These are phyloP conservation scores for Mortierella sp. DNA, from an alignment of 371 early-diverging fungal genomes.

Conservation along the genomic window DNA sequence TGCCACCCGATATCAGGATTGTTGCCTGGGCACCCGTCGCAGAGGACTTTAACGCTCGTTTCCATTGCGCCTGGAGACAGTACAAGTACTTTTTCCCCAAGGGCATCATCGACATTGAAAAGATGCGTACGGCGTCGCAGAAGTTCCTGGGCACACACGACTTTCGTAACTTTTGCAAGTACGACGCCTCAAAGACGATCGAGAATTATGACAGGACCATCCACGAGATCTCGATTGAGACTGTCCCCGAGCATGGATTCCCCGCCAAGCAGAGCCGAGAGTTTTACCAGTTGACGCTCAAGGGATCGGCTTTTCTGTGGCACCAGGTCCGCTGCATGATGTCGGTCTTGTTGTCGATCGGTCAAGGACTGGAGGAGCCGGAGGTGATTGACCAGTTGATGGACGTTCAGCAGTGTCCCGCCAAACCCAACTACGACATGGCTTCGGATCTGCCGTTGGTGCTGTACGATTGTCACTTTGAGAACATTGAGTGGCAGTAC, in stretches of 20 bases:
- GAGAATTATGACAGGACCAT: constrained; percentile 81
- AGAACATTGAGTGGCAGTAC: constrained; percentile 68
- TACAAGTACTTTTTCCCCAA: constrained; percentile 95
- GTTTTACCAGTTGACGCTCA: constrained; percentile 77
- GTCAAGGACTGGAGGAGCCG: constrained; percentile 77
- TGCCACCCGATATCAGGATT: constrained; percentile 93
- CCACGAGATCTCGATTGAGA: constrained; percentile 73
- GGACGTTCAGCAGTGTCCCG: constrained; percentile 65
- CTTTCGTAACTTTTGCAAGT: constrained; percentile 95
- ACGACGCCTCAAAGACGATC: constrained; percentile 89
- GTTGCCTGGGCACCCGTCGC: constrained; percentile 92
- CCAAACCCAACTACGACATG: constrained; percentile 86
- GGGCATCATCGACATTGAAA: constrained; percentile 73
- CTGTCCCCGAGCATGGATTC: constrained; percentile 57
- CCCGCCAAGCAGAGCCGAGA: constrained; percentile 46
- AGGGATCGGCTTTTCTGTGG: constrained; percentile 94
- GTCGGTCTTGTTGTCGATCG: constrained; percentile 90
- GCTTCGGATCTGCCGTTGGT: constrained; percentile 91
- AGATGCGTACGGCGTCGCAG: constrained; percentile 83
- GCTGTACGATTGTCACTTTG: constrained; percentile 90
- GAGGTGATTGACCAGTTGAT: constrained; percentile 69
- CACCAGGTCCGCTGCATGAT: constrained; percentile 98
- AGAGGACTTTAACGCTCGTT: constrained; percentile 88
- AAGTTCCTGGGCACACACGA: constrained; percentile 88
- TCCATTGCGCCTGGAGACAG: constrained; percentile 85